Conservation (phyloP, 768 basidiomycete genomes). For the Xerocomus potaroensis region DNA sequence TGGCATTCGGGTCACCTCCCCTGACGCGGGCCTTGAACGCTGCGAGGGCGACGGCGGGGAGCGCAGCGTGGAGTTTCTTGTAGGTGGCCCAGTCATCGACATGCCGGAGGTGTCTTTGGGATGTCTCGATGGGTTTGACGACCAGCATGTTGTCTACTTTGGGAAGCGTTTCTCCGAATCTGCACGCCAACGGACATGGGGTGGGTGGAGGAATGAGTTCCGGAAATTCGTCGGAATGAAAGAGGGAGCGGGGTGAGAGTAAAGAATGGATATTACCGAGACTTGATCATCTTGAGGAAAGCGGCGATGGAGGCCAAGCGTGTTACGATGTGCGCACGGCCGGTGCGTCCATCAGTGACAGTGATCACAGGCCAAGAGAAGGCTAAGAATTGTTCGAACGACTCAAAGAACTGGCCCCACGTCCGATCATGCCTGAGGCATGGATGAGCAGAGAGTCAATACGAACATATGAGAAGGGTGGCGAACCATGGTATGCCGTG, state of each 20-base stretch:
- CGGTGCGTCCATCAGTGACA: slow-evolving; percentile 68
- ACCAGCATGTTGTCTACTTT: slow-evolving; percentile 68
- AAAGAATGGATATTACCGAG: slow-evolving; percentile 40
- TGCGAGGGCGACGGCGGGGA: slow-evolving; percentile 64
- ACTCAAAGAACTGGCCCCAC: slow-evolving; percentile 75
- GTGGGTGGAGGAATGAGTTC: neutral
- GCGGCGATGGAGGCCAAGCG: slow-evolving; percentile 64
- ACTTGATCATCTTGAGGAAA: slow-evolving; percentile 84
- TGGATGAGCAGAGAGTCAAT: neutral
- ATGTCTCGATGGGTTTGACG: slow-evolving; percentile 64
- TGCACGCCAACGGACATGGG: neutral
- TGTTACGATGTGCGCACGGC: slow-evolving; percentile 77
- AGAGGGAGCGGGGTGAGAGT: neutral
- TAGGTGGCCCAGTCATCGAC: slow-evolving; percentile 65
- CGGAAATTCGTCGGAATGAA: neutral
- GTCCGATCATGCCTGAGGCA: slow-evolving; percentile 65
- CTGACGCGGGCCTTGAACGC: slow-evolving; percentile 64
- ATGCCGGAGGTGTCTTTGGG: slow-evolving; percentile 64
- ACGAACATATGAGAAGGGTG: no score
- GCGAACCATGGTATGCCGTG: slow-evolving; percentile 63
- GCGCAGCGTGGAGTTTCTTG: slow-evolving; percentile 63
- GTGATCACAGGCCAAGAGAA: slow-evolving; percentile 84
- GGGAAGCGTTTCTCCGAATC: slow-evolving; percentile 74
- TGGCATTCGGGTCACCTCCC: slow-evolving; percentile 59
- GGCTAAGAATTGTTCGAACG: slow-evolving; percentile 73